A percentile compares a stretch with the other conserved stretches of the same genome.
Conservation (phyloP, 2,329 filamentous ascomycete species). For the Xylaria sp. region DNA sequence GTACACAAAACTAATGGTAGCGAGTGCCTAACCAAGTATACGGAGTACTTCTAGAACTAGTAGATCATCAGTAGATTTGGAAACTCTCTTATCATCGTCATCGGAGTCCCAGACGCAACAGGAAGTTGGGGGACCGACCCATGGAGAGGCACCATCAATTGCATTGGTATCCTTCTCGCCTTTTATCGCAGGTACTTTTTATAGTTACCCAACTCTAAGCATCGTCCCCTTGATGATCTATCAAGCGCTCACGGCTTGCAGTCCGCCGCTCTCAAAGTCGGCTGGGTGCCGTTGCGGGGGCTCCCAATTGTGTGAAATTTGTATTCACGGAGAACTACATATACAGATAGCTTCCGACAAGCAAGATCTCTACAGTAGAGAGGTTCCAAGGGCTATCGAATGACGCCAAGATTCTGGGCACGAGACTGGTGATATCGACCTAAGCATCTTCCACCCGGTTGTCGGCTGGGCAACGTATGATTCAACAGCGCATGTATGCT, state of each 20-base stretch:
- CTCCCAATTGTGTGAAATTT: too few relatives aligned
- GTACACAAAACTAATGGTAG: background rate
- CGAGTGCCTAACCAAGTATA: background rate
- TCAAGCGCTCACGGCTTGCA: background rate
- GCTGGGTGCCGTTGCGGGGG: background rate
- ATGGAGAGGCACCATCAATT: conserved; percentile 13
- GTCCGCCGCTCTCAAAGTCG: background rate
- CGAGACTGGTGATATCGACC: background rate
- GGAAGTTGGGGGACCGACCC: conserved; percentile 29
- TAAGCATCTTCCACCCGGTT: background rate
- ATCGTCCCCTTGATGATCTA: background rate
- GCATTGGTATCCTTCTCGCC: conserved; percentile 11
- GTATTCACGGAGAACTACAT: background rate
- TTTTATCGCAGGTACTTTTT: conserved; percentile 11
- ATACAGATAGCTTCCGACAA: background rate
- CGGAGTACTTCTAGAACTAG: background rate
- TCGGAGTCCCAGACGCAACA: conserved; percentile 31
- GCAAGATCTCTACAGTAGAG: background rate
- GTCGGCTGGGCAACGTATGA: conserved; percentile 24
- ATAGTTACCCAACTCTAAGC: background rate
- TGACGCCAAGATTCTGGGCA: background rate
- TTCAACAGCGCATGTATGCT: conserved; percentile 22
- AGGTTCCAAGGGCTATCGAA: background rate
- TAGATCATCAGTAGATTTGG: conserved; percentile 25
- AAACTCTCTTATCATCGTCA: conserved; percentile 24